Conservation (phyloP, 257 asterid genomes). For the Nyctanthes arbortristis region DNA sequence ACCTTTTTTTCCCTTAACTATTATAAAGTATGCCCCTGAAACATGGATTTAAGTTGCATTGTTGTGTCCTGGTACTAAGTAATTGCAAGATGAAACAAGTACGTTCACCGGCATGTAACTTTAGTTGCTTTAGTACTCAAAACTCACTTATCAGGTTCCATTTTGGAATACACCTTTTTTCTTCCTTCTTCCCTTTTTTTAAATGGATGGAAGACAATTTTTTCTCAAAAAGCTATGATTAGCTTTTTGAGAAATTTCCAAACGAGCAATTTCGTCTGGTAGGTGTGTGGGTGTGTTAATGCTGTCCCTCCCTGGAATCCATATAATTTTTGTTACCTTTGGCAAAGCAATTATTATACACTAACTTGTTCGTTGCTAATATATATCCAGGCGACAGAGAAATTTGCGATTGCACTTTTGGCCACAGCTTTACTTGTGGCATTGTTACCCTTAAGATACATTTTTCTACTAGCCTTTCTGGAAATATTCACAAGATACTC, state of each 20-base stretch:
- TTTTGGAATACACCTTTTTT: too few relatives aligned
- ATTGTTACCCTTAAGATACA: slow-evolving; percentile 56
- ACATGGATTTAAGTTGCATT: too few relatives aligned
- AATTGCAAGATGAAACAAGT: too few relatives aligned
- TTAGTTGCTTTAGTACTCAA: too few relatives aligned
- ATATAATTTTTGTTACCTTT: neutral
- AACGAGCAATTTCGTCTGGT: neutral
- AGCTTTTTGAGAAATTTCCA: neutral
- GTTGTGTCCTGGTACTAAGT: too few relatives aligned
- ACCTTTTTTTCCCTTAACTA: too few relatives aligned
- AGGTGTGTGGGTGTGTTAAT: neutral
- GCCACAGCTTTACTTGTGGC: slow-evolving; percentile 54
- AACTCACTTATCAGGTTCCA: too few relatives aligned
- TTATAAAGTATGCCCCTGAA: too few relatives aligned
- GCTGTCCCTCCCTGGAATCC: neutral
- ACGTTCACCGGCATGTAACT: too few relatives aligned
- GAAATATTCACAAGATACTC: slow-evolving; percentile 73
- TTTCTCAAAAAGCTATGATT: neutral
- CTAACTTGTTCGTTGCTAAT: neutral
- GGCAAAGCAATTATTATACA: neutral
- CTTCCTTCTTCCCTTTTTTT: neutral
- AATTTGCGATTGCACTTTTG: slow-evolving; percentile 55
- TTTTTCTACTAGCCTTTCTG: slow-evolving; percentile 50
- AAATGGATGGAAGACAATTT: neutral
- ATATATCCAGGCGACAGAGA: slow-evolving; percentile 76